Percentiles rank a stretch among this genome's conserved stretches.
These are phyloP conservation scores for Rosa multiflora DNA, from an alignment of 306 rosid genomes.

Conservation along the genomic window DNA sequence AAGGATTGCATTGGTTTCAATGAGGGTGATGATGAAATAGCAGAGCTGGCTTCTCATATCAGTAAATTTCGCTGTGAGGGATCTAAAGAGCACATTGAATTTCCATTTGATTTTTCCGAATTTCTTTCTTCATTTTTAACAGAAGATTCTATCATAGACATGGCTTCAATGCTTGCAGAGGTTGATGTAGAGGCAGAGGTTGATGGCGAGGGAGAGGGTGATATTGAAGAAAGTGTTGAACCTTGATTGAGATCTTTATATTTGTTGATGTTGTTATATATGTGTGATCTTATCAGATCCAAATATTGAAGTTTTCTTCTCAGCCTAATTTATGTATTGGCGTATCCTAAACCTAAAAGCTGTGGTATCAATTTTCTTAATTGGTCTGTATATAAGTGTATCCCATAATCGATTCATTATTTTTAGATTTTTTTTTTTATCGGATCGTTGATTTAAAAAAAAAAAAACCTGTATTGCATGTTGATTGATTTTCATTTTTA, in stretches of 20 bases:
- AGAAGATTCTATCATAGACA: neutral
- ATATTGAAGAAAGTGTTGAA: neutral
- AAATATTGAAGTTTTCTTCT: neutral
- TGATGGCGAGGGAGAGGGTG: neutral
- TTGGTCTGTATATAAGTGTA: neutral
- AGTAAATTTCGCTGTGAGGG: neutral
- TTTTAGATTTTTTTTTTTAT: too few species aligned
- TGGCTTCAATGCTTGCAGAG: neutral
- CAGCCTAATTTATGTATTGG: neutral
- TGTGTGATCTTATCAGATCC: too few species aligned
- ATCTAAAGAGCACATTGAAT: neutral
- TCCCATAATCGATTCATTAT: too few species aligned
- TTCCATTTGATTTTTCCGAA: too few species aligned
- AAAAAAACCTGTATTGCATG: too few species aligned
- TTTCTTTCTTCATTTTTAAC: neutral
- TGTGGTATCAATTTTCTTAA: neutral
- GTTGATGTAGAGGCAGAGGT: neutral
- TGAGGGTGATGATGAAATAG: constrained; percentile 7
- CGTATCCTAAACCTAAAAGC: neutral
- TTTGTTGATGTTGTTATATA: neutral
- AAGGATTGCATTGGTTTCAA: neutral
- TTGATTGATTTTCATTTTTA: too few species aligned
- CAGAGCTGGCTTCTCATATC: neutral
- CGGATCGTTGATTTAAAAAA: too few species aligned
- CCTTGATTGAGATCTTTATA: neutral